Evolutionary conservation across 805 yeast genomes (phyloP).

Genomic region (Yamadazyma scolyti): DNA sequence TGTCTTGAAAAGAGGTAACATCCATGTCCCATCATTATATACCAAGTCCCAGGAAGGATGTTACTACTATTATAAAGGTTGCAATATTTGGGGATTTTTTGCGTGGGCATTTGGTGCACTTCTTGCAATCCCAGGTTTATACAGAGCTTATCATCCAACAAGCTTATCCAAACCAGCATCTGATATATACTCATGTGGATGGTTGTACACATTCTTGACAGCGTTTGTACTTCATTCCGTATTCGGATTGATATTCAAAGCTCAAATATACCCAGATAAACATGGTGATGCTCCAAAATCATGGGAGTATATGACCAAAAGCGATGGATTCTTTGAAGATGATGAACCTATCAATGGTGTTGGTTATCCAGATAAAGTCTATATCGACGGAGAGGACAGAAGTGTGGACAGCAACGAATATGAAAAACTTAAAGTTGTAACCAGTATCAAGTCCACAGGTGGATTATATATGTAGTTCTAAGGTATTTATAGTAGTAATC

Average conservation of each 20-base stretch:
- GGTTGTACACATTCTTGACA: constrained; percentile 11
- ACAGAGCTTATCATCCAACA: constrained; percentile 11
- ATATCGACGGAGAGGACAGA: constrained; percentile 6
- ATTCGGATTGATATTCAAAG: constrained; percentile 10
- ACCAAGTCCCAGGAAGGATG: constrained; percentile 7
- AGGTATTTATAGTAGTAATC: too few relatives aligned
- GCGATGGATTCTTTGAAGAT: constrained; percentile 14
- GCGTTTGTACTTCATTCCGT: constrained; percentile 9
- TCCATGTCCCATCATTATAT: constrained; percentile 13
- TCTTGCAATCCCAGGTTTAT: constrained; percentile 12
- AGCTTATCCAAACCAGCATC: constrained; percentile 7
- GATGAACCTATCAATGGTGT: constrained; percentile 12
- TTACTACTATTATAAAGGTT: constrained; percentile 11
- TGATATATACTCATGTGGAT: constrained; percentile 12
- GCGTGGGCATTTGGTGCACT: constrained; percentile 12
- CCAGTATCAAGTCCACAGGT: constrained; percentile 13
- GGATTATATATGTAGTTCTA: constrained; percentile 12
- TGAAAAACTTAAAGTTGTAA: constrained; percentile 12
- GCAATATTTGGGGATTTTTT: constrained; percentile 11
- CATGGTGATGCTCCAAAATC: constrained; percentile 12
- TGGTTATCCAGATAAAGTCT: constrained; percentile 11
- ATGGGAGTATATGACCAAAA: constrained; percentile 13
- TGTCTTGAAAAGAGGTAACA: constrained; percentile 11
- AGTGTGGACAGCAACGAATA: constrained; percentile 7
- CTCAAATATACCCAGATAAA: constrained; percentile 10